A percentile compares a stretch with the other conserved stretches of the same genome.
Conservation (phyloP, 441 rosid species). For the Cnidoscolus chayamansa region DNA sequence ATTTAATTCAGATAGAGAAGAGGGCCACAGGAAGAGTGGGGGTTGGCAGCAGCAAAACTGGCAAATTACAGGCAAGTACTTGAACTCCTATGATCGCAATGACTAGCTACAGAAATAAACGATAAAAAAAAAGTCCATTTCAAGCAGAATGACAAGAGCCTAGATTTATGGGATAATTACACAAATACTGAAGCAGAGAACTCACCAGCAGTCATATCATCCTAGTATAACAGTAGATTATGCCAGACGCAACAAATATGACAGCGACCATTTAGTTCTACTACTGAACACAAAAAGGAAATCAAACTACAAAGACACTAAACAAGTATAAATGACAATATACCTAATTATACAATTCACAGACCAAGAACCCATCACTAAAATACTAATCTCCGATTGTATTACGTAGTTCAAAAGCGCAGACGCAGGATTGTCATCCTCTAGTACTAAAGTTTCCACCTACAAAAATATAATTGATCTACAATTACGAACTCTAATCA, state of each 20-base stretch:
- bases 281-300: neutral
- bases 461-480: conserved; percentile 18
- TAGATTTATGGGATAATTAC: neutral
- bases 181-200: neutral
- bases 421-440: conserved; percentile 60
- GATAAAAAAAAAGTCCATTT: neutral
- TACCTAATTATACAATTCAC: conserved; percentile 51
- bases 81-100: neutral
- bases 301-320: neutral
- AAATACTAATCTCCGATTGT: conserved; percentile 43
- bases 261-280: neutral
- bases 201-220: neutral
- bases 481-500: neutral
- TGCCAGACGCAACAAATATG: neutral
- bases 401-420: conserved; percentile 54
- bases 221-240: neutral
- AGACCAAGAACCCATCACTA: conserved; percentile 72
- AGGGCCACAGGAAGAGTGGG: neutral
- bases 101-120: neutral
- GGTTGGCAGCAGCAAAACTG: neutral
- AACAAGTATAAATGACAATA: neutral
- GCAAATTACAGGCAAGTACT: neutral
- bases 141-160: neutral
- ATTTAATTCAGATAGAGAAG: neutral
- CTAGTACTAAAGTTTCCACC: conserved; percentile 68